Conservation (phyloP, 1,284 basidiomycete genomes). For the Paramarasmius palmivorus region DNA sequence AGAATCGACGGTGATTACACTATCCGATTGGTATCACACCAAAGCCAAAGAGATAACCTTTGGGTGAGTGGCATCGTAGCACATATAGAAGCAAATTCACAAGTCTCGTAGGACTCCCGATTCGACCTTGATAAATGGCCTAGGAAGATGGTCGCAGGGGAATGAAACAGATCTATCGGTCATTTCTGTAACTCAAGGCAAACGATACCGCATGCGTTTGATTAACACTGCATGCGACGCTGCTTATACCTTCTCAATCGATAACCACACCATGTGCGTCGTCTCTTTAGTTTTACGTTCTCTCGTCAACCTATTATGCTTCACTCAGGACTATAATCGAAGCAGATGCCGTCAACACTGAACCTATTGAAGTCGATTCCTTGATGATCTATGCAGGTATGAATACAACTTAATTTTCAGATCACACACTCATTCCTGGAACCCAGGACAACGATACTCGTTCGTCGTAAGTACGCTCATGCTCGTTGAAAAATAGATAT, state of each 20-base stretch:
- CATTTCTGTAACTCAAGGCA: constrained; percentile 25
- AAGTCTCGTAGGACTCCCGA: constrained; percentile 25
- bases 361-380: constrained; percentile 15
- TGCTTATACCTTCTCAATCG: constrained; percentile 34
- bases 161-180: constrained; percentile 24
- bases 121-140: constrained; percentile 46
- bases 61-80: neutral
- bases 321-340: constrained; percentile 16
- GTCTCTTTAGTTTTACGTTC: constrained; percentile 15
- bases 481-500: neutral
- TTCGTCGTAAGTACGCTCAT: constrained; percentile 27
- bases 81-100: neutral
- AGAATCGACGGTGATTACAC: constrained; percentile 29
- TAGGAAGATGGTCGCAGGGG: constrained; percentile 26
- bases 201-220: constrained; percentile 39
- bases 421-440: neutral
- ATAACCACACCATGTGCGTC: constrained; percentile 26
- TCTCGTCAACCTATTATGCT: neutral
- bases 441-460: constrained; percentile 36
- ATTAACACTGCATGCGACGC: constrained; percentile 47
- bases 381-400: constrained; percentile 19
- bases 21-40: constrained; percentile 35
- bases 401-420: neutral
- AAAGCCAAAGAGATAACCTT: neutral
- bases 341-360: constrained; percentile 15